Evolutionary conservation across 2,329 filamentous ascomycete species (phyloP), one percentile per base, ranked within the genome.

Genomic region (Mariannaea elegans): DNA sequence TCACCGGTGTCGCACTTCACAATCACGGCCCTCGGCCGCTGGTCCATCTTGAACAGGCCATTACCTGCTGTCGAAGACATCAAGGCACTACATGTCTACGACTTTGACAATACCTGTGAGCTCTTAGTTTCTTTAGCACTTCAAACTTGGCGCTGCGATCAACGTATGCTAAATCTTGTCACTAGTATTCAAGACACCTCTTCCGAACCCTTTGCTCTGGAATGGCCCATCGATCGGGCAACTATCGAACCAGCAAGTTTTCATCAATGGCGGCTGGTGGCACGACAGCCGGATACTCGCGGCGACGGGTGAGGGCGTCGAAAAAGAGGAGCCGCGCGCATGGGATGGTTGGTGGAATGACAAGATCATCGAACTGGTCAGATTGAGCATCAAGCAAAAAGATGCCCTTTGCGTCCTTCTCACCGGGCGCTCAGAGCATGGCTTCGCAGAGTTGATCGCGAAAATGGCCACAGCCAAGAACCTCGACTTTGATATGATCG

Each of bases 271-370:
- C 65, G 93, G 94, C 63, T 99, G 95, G 95, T 99, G 95, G 95
- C 95, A 99, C 77, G 94, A 98, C 72, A 86, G 87, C 41, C 87
- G 87, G 64, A 94, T 99, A 63, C 87, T 99, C 21, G 87, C 90
- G 10, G 89, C 94, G 2, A 97, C 93, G 1, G 95, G 95, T 51
- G 85, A 93, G 57, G 95, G 95, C 14, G 75, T 90, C 6, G 92
- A 92, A 50, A 86, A 86, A 57, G 95, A 98, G 77, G 94, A 98
- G 75, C 81, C 85, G 39, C 87, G 88, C 21, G 94, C 86, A 9
- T 99, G 94, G 94, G 81, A 91, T 57, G 93, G 93, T 32, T 97
- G 92, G 91, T 99, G 95, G 95, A 98, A 98, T 72, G 94, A 98
- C 73, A 88, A 90, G 69, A 89, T 99, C 59, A 89, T 87, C 54